A percentile compares a stretch with the other conserved stretches of the same genome.
Conservation (phyloP, 2,329 filamentous ascomycete genomes). For the Colletotrichum chlorophyti region DNA sequence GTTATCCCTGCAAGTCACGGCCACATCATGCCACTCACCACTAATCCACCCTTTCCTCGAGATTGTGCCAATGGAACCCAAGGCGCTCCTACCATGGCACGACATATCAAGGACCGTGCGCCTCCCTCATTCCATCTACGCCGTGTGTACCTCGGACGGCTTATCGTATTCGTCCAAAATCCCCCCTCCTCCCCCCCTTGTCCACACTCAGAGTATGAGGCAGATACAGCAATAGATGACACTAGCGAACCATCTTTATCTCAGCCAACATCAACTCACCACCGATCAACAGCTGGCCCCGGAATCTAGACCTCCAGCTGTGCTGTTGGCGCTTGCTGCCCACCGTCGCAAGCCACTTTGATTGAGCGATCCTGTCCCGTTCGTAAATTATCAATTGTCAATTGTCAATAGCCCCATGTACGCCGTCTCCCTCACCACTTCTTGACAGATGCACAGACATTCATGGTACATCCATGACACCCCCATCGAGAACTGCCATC, state of each 20-base stretch:
- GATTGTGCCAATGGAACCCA: too few species aligned
- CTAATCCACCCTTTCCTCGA: too few species aligned
- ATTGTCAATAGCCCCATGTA: too few species aligned
- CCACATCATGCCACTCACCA: too few species aligned
- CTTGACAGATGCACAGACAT: too few species aligned
- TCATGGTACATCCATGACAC: too few species aligned
- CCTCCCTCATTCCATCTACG: not conserved
- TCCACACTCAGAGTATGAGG: too few species aligned
- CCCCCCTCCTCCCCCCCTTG: too few species aligned
- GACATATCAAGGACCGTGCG: conserved; percentile 16
- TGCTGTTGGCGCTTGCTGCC: conserved; percentile 17
- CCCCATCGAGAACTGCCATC: too few species aligned
- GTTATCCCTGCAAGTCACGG: not conserved
- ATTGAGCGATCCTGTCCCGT: not conserved
- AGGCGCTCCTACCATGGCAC: not conserved
- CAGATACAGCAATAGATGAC: too few species aligned
- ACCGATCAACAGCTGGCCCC: not conserved
- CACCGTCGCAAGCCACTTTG: not conserved
- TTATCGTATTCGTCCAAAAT: too few species aligned
- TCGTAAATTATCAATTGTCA: not conserved
- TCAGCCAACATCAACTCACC: not conserved
- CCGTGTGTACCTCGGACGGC: not conserved
- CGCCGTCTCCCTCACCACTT: not conserved
- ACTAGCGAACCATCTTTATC: too few species aligned
- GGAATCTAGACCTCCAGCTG: conserved; percentile 4